Base-by-base conservation (phyloP, 192 early-diverging fungal genomes). In the Backusella sp. region DNA sequence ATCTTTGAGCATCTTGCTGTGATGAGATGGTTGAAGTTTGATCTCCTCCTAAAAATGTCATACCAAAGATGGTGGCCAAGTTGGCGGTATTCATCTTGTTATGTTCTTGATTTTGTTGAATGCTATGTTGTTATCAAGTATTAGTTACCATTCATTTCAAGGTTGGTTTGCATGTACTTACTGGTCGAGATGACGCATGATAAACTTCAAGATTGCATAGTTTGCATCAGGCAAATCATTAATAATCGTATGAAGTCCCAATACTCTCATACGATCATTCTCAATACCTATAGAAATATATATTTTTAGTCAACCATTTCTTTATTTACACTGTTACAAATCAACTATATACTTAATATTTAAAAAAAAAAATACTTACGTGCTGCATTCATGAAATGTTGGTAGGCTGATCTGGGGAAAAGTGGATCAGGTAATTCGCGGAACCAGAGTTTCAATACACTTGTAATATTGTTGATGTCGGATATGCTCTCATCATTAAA, bases 401-500 rank as follows among this genome's bases (percentile, higher is more conserved):
- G 80, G 78, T 93, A 96, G 74, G 88, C 81, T 21, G 72, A 52
- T 56, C 81, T 80, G 59, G 96, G 94, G 72, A 99, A 85, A 0
- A 98, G 82, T 1, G 95, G 92, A 49, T 96, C 95, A 6, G 96
- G 94, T n/a, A 99, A 81, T 80, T 98, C 96, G 35, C 98, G 88
- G 80, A 99, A 94, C 88, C 93, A 99, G 66, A 96, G 85, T 80
- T 99, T 99, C 3, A 99, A 82, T 30, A 94, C 91, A 66, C 95
- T 90, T 26, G 95, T 83, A 8, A 97, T 84, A 72, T 90, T 92
- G 80, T 96, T 94, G 42, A 99, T 90, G 76, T 98, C 96, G 3
- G 80, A 73, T 26, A 84, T 82, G 37, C 87, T 82, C 23, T 91
- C 87, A 53, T 88, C 89, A 42, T 80, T 77, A 7, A 84, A 84